phyloP scores from a whole-genome alignment of 2,329 filamentous ascomycete species.

The Metarhizium guizhouense region DNA sequence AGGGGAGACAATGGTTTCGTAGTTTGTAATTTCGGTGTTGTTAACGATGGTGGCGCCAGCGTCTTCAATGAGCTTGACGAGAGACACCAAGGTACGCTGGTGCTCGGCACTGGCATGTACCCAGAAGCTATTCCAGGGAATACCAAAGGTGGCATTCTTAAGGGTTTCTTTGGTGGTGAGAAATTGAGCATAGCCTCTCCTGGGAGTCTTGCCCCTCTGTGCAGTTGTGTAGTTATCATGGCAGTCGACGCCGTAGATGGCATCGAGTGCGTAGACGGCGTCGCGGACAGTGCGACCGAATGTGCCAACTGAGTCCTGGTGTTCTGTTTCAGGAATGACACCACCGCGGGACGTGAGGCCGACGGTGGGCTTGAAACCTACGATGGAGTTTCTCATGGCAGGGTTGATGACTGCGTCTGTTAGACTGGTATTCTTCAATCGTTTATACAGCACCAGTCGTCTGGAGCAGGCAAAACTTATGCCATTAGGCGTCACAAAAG shows the following conservation, averaged over 20 bases:
- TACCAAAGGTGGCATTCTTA: slow-evolving; percentile 54
- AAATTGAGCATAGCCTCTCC: slow-evolving; percentile 46
- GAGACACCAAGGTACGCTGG: slow-evolving; percentile 37
- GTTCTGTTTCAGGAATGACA: slow-evolving; percentile 56
- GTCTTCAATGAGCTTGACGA: slow-evolving; percentile 41
- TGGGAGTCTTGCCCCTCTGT: slow-evolving; percentile 45
- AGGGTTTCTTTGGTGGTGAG: slow-evolving; percentile 45
- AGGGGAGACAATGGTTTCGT: slow-evolving; percentile 52
- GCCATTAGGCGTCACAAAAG: background rate
- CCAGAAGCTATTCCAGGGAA: slow-evolving; percentile 69
- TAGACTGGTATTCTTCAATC: background rate
- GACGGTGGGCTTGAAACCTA: slow-evolving; percentile 70
- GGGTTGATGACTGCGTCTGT: slow-evolving; percentile 51
- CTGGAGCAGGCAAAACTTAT: background rate
- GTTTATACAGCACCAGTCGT: background rate
- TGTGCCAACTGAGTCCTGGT: slow-evolving; percentile 61
- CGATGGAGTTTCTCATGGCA: slow-evolving; percentile 57
- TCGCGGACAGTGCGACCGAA: slow-evolving; percentile 63
- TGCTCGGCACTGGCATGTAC: slow-evolving; percentile 47
- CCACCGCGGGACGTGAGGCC: slow-evolving; percentile 58
- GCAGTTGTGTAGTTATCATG: slow-evolving; percentile 58
- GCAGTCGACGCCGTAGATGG: slow-evolving; percentile 55
- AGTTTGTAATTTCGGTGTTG: slow-evolving; percentile 57
- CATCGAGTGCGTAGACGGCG: slow-evolving; percentile 56
- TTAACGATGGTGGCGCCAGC: slow-evolving; percentile 63